Base-by-base conservation (phyloP, 2,329 filamentous ascomycete genomes). In the Pseudopyricularia cyperi region DNA sequence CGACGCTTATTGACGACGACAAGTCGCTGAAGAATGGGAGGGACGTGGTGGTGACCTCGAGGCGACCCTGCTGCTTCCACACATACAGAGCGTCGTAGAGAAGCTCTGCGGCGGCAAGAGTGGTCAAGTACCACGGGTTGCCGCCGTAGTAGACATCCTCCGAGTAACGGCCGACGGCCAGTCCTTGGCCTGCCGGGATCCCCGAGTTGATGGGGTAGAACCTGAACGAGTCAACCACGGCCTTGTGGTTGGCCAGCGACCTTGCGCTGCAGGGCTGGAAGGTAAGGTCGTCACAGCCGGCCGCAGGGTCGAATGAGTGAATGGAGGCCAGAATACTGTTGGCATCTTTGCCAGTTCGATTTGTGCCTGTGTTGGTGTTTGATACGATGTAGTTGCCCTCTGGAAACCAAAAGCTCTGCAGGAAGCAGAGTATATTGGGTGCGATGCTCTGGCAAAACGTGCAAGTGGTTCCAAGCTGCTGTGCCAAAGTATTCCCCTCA, bases 111-210 rank as follows among this genome's bases (percentile, higher is more conserved):
- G 85, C 85, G 2, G 85, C 86, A 30, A 89, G 72, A 1, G 85
- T 91, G 59, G 77, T 77, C 12, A 91, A 73, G 59, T 89, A 87
- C 87, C 87, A 93, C 1, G 87, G 87, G 64, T 93, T 89, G 1
- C 86, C 87, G 55, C 79, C 79, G 65, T 83, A 85, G 66, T 91
- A 93, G 4, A 72, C 66, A 58, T 94, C 87, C 63, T 87, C 83
- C 0, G 80, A 67, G 61, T 89, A 88, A 54, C 85, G 72, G 46
- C 85, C 84, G 6, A 85, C 70, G 7, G 79, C 75, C 9, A 80
- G 72, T 7, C 83, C 83, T 15, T 67, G 65, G 19, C 83, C 81
- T 32, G 74, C 65, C 2, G 76, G 59, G 50, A 83, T 79, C 5
- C 80, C 83, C 4, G 68, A 71, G 69, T 93, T 93, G 67, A 91